phyloP scores from a whole-genome alignment of 805 yeast species.

The Starmera dryadoides region DNA sequence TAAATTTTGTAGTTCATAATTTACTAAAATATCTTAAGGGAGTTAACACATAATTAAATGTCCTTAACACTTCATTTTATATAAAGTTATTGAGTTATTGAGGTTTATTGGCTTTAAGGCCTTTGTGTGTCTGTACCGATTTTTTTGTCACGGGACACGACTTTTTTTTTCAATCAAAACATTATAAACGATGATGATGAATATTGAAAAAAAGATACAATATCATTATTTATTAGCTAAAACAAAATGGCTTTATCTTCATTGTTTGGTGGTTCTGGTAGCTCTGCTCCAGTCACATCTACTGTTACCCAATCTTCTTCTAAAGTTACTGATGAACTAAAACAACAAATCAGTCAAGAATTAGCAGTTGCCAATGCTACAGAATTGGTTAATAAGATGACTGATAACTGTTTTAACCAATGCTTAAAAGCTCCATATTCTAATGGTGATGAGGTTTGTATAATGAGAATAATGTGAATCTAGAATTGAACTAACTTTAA shows the following conservation, averaged over 20 bases:
- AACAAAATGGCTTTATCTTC: slow-evolving; percentile 19
- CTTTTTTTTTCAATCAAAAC: neutral
- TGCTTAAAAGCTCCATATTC: slow-evolving; percentile 63
- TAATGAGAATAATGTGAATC: no score
- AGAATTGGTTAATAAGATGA: slow-evolving; percentile 74
- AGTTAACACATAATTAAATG: no score
- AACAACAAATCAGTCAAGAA: slow-evolving; percentile 70
- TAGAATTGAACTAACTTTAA: neutral
- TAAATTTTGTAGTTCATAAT: no score
- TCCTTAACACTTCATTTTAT: no score
- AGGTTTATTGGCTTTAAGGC: no score
- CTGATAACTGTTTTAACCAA: slow-evolving; percentile 80
- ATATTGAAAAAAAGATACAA: neutral
- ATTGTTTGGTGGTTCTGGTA: slow-evolving; percentile 21
- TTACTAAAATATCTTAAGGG: no score
- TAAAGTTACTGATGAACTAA: slow-evolving; percentile 53
- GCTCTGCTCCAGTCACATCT: slow-evolving; percentile 18
- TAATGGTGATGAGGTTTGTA: slow-evolving; percentile 40
- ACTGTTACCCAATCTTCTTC: slow-evolving; percentile 20
- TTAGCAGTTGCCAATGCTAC: slow-evolving; percentile 90
- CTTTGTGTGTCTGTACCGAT: no score
- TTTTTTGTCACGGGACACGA: no score
- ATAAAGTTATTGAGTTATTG: no score
- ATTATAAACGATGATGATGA: neutral
- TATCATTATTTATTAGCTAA: neutral